Conservation (phyloP, 2,329 filamentous ascomycete genomes). For the Pseudogymnoascus verrucosus region DNA sequence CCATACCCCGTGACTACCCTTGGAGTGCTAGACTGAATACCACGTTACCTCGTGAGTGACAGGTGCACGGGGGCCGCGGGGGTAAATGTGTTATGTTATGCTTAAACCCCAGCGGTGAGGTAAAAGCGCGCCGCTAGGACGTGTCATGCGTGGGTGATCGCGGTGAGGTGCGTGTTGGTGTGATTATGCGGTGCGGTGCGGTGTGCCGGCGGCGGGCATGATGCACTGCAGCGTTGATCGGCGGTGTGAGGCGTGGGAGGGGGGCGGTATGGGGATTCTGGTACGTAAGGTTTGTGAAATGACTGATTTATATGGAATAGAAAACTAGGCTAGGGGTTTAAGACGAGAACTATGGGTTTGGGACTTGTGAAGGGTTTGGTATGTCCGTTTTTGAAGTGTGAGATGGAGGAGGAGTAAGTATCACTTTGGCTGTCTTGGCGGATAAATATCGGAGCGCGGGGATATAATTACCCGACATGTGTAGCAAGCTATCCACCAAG, state of each 20-base stretch:
- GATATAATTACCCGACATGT: background rate
- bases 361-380: background rate
- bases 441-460: background rate
- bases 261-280: no score
- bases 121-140: no score
- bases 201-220: no score
- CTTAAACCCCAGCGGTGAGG: background rate
- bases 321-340: background rate
- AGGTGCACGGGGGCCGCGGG: background rate
- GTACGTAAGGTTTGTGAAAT: background rate
- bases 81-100: background rate
- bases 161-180: background rate
- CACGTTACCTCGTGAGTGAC: background rate
- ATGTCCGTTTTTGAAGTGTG: background rate
- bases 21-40: background rate
- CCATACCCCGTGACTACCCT: no score
- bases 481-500: background rate
- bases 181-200: background rate
- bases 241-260: background rate
- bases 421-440: background rate
- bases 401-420: background rate
- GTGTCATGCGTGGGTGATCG: no score
- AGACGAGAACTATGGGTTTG: background rate
- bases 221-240: background rate
- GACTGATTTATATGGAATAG: background rate